Percentiles rank a stretch among this genome's conserved stretches.
Evolutionary conservation across 495 filamentous ascomycete species (phyloP).

Genomic region (Penicillium nucicola): DNA sequence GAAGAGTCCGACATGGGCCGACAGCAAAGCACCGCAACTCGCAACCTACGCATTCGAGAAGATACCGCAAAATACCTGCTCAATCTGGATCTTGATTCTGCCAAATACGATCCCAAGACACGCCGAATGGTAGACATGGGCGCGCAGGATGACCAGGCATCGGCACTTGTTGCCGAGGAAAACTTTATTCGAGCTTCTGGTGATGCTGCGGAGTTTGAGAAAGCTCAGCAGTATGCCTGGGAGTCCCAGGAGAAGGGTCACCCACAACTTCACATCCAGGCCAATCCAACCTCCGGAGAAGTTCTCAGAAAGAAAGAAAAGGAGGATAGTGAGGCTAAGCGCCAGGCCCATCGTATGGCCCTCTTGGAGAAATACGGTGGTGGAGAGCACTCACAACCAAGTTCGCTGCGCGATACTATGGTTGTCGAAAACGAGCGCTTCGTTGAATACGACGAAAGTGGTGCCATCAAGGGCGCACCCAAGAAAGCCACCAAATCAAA

Average conservation of each 20-base stretch:
- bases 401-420: constrained; percentile 59
- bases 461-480: constrained; percentile 83
- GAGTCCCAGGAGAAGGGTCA: constrained; percentile 81
- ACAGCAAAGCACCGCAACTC: constrained; percentile 83
- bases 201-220: constrained; percentile 93
- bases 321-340: constrained; percentile 66
- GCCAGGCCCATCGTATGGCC: constrained; percentile 62
- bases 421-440: constrained; percentile 83
- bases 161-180: constrained; percentile 88
- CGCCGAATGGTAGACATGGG: constrained; percentile 89
- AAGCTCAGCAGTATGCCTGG: constrained; percentile 87
- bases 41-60: constrained; percentile 87
- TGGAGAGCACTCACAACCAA: constrained; percentile 60
- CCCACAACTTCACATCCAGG: constrained; percentile 82
- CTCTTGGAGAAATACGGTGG: constrained; percentile 85
- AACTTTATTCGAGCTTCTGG: constrained; percentile 88
- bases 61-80: constrained; percentile 98
- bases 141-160: constrained; percentile 76
- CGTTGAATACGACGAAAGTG: constrained; percentile 90
- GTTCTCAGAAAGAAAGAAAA: constrained; percentile 73
- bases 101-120: constrained; percentile 97
- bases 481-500: constrained; percentile 76
- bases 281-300: constrained; percentile 93
- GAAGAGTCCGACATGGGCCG: constrained; percentile 97
- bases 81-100: constrained; percentile 92